These are phyloP conservation scores for Backusella tarrabulga DNA, from an alignment of 192 early-diverging fungal species.

Conservation along the genomic window DNA sequence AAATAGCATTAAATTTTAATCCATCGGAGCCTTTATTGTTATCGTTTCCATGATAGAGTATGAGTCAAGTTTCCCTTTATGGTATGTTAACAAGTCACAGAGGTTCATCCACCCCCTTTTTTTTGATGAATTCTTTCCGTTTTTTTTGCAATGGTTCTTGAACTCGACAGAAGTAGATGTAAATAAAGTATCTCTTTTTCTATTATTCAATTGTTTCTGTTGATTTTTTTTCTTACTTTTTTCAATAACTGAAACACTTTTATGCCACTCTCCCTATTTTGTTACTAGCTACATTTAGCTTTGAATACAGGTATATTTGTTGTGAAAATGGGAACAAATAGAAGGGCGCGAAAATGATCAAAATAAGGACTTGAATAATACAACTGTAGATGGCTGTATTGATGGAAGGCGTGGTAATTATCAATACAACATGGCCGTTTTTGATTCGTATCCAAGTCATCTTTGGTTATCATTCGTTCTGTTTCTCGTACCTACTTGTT, in stretches of 20 bases:
- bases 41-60: slow-evolving; percentile 2
- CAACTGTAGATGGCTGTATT: not conserved
- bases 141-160: not conserved
- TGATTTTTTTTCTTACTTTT: not conserved
- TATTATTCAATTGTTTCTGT: not conserved
- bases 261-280: not conserved
- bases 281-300: not conserved
- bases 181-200: not conserved
- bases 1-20: slow-evolving; percentile 1
- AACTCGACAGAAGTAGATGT: not conserved
- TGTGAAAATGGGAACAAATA: not conserved
- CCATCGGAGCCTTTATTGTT: not conserved
- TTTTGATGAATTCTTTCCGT: not conserved
- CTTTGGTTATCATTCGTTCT: not conserved
- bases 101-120: not conserved
- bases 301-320: not conserved
- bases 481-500: not conserved
- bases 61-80: slow-evolving; percentile 4
- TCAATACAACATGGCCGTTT: not conserved
- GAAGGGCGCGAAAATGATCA: not conserved
- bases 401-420: not conserved
- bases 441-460: not conserved
- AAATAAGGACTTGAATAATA: not conserved
- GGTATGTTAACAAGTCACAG: not conserved
- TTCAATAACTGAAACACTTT: not conserved